Evolutionary conservation across 164 flowering plant genomes (phyloP).

Genomic region (Piper longum): DNA sequence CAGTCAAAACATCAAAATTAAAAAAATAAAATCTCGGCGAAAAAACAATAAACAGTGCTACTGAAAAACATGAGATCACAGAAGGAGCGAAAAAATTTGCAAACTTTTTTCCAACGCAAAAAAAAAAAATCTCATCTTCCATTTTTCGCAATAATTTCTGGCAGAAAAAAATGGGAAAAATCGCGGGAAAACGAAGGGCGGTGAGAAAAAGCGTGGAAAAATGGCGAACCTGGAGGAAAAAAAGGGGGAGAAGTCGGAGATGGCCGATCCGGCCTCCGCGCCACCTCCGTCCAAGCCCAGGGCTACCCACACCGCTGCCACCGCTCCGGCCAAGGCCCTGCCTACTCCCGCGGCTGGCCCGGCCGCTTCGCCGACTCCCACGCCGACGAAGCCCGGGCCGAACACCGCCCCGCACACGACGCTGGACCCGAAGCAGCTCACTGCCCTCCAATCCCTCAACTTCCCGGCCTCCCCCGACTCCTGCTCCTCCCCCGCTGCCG

Average conservation of each 20-base stretch:
- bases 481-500: constrained; percentile 36
- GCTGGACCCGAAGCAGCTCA: constrained; percentile 75
- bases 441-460: constrained; percentile 71
- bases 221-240: constrained; percentile 14
- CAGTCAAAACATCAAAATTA: no score
- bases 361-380: constrained; percentile 5
- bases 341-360: constrained; percentile 6
- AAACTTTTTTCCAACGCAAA: background rate
- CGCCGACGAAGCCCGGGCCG: constrained; percentile 7
- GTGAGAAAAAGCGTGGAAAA: constrained; percentile 1
- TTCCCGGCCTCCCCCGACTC: constrained; percentile 70
- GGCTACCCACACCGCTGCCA: constrained; percentile 6
- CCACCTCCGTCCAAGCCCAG: background rate
- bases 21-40: no score
- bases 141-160: constrained; percentile 4
- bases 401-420: constrained; percentile 16
- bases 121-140: background rate
- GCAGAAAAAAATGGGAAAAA: constrained; percentile 6
- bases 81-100: background rate
- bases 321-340: background rate
- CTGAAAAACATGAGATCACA: background rate
- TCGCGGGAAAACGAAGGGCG: constrained; percentile 1
- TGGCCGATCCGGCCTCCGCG: background rate
- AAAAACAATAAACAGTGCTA: no score
- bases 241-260: background rate